Base-by-base conservation (phyloP, 1,284 basidiomycete genomes). In the Phellopilus nigrolimitatus region DNA sequence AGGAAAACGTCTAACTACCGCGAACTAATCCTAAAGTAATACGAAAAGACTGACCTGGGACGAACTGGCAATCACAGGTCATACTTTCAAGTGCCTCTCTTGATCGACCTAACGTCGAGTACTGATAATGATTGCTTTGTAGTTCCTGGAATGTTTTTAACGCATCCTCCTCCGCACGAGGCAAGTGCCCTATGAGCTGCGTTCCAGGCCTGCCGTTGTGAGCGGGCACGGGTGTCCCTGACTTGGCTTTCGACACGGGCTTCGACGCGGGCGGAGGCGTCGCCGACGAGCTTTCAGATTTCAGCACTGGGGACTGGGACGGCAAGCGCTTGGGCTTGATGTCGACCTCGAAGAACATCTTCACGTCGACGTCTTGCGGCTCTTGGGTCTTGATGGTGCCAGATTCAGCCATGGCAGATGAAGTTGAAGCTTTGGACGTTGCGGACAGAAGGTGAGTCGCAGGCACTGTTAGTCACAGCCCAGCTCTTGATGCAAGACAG, bases 51-150 rank as follows among this genome's bases (percentile, higher is more conserved):
- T 75, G 68, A 95, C 92, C 84, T 65, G 78, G 79, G 55, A 88
- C 82, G 67, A 84, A 93, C 51, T 72, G 70, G 70, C 94, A 97
- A 65, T 97, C 94, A 73, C 94, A 97, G 37, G 85, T 83, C 86
- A 93, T 92, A 68, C 90, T 87, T 71, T 97, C 94, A 61, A 90
- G 78, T 52, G 87, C 81, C 68, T 95, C 92, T 64, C 88, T 83
- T 41, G 88, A 91, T 60, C 83, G 78, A 9, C 97, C 97, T 49
- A 99, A 72, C 36, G 84, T 80, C 64, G 87, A 86, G 68, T 86
- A 87, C 72, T 95, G 91, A 66, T 98, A 97, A 60, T 84, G 82
- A 64, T 95, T 97, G 60, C 74, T 78, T 49, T 70, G 61, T 61
- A 98, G 82, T 66, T 88, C 79, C 55, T 69, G 71, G 62, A 95